Conservation (phyloP, 192 early-diverging fungal species). For the Entomortierella chlamydospora region DNA sequence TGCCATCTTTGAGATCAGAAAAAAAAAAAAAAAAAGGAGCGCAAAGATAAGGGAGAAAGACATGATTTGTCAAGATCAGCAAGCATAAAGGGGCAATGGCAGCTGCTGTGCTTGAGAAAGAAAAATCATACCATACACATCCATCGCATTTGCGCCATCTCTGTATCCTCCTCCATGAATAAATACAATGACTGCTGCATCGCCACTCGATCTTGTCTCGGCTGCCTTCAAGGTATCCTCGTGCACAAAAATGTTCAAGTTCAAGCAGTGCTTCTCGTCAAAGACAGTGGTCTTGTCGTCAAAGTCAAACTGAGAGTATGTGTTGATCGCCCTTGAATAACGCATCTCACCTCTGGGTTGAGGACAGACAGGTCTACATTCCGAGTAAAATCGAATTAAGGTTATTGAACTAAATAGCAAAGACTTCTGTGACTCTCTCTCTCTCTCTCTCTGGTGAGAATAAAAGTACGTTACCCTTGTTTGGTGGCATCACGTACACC, state of each 20-base stretch:
- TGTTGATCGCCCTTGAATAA: conserved; percentile 2
- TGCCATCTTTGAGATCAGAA: conserved; percentile 15
- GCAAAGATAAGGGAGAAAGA: neutral
- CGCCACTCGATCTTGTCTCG: neutral
- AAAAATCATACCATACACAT: conserved; percentile 25
- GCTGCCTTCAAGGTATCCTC: conserved; percentile 6
- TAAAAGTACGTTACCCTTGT: conserved; percentile 11
- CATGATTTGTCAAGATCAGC: neutral
- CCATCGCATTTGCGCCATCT: conserved; percentile 27
- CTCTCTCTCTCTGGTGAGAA: no score
- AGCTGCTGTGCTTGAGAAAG: neutral
- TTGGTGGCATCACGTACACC: conserved; percentile 31
- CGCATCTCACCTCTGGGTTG: neutral
- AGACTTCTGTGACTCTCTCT: no score
- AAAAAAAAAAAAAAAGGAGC: neutral
- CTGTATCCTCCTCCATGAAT: conserved; percentile 36
- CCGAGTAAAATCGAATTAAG: no score
- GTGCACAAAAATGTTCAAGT: conserved; percentile 39
- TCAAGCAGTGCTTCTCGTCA: conserved; percentile 36
- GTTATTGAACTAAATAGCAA: no score
- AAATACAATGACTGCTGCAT: conserved; percentile 22
- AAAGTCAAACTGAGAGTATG: conserved; percentile 7
- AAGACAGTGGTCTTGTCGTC: conserved; percentile 5
- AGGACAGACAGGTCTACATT: conserved; percentile 13
- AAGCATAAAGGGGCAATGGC: neutral